Base-by-base conservation (phyloP, 768 basidiomycete species). In the Mycena galericulata region DNA sequence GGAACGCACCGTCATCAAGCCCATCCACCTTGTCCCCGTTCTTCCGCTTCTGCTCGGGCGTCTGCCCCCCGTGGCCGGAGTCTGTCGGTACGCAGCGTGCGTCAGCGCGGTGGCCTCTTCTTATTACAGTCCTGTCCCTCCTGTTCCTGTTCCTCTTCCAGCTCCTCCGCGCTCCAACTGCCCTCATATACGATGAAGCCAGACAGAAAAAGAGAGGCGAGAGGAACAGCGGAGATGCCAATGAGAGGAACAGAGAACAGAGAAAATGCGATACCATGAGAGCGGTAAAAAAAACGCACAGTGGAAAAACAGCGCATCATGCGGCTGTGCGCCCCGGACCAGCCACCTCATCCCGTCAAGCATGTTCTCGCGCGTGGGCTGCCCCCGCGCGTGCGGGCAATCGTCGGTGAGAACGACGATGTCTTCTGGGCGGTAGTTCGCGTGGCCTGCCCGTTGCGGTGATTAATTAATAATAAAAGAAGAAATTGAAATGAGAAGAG, bases 31-130 rank as follows among this genome's bases (percentile, higher is more conserved):
- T 90, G 70, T 95, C 93, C 4, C 92, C 93, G 69, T 93, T 85
- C n/a, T n/a, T n/a, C n/a, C 34, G 34, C 34, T n/a, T n/a, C 4
- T 80, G 67, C 78, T 97, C 95, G 60, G 84, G 84, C 4, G 91
- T 90, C 75, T 96, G 96, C 15, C 96, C 97, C 20, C 97, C 97
- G 73, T 98, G 96, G 0, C 97, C 97, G 1, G 96, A 97, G 79
- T 95, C 92, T 93, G n/a, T 62, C 11, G 29, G 11, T 6, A 17
- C 40, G 18, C 18, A 41, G 4, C 18, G 17, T 14, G 18, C 26
- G 65, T 34, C 38, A 54, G 55, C 11, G n/a, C n/a, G n/a, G n/a
- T 20, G 40, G 18, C 9, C 40, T 17, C 10, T 17, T 4, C 11
- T 9, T 20, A 20, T 17, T 29, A 49, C 27, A 24, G 14, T 11